A percentile compares a stretch with the other conserved stretches of the same genome.
phyloP scores from a whole-genome alignment of 2,329 filamentous ascomycete genomes.

The Arthrobotrys megalospora region DNA sequence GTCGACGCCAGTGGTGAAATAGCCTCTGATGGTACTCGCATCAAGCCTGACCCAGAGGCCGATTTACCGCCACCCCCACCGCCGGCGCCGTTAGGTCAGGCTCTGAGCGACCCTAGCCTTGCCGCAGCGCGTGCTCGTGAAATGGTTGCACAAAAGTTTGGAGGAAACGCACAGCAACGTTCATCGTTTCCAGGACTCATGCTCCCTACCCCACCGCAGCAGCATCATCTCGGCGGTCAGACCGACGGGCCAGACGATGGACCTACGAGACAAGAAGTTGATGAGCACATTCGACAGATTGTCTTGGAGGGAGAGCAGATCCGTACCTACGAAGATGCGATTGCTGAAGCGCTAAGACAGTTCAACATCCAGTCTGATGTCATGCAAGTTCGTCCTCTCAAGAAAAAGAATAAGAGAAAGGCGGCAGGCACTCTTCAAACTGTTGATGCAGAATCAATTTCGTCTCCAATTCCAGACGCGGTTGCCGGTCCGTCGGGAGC shows the following conservation, averaged over 20 bases:
- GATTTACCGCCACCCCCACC: conserved; percentile 66
- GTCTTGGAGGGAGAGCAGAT: conserved; percentile 57
- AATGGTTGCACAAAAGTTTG: conserved; percentile 64
- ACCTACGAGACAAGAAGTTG: conserved; percentile 59
- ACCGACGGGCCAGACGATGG: conserved; percentile 64
- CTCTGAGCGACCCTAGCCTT: conserved; percentile 62
- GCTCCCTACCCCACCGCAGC: conserved; percentile 65
- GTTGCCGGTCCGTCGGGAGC: conserved; percentile 39
- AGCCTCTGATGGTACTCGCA: conserved; percentile 64
- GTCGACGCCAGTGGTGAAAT: conserved; percentile 53
- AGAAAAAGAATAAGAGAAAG: conserved; percentile 54
- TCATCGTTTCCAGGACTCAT: conserved; percentile 49
- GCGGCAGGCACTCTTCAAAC: neutral
- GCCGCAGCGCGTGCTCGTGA: conserved; percentile 64
- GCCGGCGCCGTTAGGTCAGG: conserved; percentile 65
- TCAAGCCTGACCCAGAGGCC: conserved; percentile 70
- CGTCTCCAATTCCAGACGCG: conserved; percentile 4
- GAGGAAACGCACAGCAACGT: conserved; percentile 15
- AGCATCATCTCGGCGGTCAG: conserved; percentile 63
- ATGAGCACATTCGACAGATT: conserved; percentile 48
- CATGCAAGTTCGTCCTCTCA: conserved; percentile 45
- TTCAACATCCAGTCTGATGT: conserved; percentile 50
- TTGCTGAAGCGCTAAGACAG: conserved; percentile 49
- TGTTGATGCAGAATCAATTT: neutral
- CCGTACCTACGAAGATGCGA: conserved; percentile 48